Evolutionary conservation across 106 monocot genomes (phyloP).

Genomic region (Gastrodia elata): DNA sequence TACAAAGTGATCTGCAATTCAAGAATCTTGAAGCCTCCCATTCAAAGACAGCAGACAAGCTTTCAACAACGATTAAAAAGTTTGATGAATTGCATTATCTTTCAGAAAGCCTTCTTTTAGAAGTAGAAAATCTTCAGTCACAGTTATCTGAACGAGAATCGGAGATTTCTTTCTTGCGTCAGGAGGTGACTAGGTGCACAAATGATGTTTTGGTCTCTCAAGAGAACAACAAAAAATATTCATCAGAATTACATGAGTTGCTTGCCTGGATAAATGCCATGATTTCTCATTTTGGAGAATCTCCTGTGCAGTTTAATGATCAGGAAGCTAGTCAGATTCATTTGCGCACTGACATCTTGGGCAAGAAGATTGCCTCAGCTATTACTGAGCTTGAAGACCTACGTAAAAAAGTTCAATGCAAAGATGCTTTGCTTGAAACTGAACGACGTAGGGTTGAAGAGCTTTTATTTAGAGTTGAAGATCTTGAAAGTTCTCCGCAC

Average conservation of each 20-base stretch:
- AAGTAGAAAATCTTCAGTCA: conserved; percentile 81
- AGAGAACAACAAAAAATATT: conserved; percentile 58
- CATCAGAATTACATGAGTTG: conserved; percentile 37
- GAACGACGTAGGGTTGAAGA: conserved; percentile 60
- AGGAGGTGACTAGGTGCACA: conserved; percentile 80
- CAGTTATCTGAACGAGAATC: conserved; percentile 69
- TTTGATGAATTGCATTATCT: conserved; percentile 94
- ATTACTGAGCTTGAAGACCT: conserved; percentile 58
- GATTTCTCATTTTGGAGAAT: conserved; percentile 39
- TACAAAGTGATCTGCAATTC: conserved; percentile 45
- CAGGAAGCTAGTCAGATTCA: conserved; percentile 30
- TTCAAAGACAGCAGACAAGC: conserved; percentile 50
- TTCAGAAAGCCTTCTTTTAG: conserved; percentile 76
- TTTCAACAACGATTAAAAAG: conserved; percentile 76
- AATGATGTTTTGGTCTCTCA: conserved; percentile 65
- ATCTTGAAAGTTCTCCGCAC: conserved; percentile 41
- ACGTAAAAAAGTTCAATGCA: conserved; percentile 34
- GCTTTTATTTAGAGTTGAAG: conserved; percentile 32
- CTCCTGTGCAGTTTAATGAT: conserved; percentile 25
- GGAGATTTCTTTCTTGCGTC: conserved; percentile 89
- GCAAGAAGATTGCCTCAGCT: conserved; percentile 33
- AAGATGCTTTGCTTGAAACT: conserved; percentile 64
- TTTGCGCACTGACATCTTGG: conserved; percentile 35
- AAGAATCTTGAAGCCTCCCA: conserved; percentile 65
- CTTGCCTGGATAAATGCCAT: conserved; percentile 35